Evolutionary conservation across 2,329 filamentous ascomycete species (phyloP).

Genomic region (Paecilomyces fulvus): DNA sequence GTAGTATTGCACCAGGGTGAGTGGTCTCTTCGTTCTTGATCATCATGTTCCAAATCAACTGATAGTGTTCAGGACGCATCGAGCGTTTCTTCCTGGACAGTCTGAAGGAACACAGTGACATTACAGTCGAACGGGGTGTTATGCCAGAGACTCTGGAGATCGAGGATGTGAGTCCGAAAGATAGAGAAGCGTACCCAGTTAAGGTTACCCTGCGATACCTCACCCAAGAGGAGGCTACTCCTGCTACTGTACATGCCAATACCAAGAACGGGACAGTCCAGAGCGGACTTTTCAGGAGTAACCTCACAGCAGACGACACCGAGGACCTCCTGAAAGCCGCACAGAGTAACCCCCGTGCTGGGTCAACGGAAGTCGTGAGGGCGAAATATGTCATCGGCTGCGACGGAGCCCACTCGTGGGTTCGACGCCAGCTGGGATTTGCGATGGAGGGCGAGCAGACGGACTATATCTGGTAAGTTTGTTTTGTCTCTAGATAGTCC

Average conservation of each 20-base stretch:
- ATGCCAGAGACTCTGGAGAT: conserved; percentile 49
- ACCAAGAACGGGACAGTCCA: conserved; percentile 18
- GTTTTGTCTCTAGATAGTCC: too few species aligned
- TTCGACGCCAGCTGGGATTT: conserved; percentile 10
- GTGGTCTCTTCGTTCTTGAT: background rate
- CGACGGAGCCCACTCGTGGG: conserved; percentile 17
- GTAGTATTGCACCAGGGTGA: background rate
- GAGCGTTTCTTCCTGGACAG: conserved; percentile 56
- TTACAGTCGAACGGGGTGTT: conserved; percentile 52
- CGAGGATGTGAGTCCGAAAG: conserved; percentile 42
- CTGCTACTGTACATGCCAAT: conserved; percentile 23
- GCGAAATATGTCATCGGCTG: conserved; percentile 16
- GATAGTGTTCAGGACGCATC: conserved; percentile 41
- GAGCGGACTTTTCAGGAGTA: conserved; percentile 54
- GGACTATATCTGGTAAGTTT: background rate
- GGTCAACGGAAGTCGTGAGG: conserved; percentile 34
- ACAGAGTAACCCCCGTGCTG: conserved; percentile 6
- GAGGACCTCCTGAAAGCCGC: conserved; percentile 40
- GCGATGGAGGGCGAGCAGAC: conserved; percentile 10
- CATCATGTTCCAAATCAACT: background rate
- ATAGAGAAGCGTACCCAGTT: conserved; percentile 49
- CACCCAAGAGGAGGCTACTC: conserved; percentile 50
- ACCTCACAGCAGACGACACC: conserved; percentile 48
- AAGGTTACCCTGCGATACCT: conserved; percentile 51
- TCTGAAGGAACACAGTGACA: conserved; percentile 46